phyloP scores from a whole-genome alignment of 2,329 filamentous ascomycete species.

The Penicillium capsulatum region DNA sequence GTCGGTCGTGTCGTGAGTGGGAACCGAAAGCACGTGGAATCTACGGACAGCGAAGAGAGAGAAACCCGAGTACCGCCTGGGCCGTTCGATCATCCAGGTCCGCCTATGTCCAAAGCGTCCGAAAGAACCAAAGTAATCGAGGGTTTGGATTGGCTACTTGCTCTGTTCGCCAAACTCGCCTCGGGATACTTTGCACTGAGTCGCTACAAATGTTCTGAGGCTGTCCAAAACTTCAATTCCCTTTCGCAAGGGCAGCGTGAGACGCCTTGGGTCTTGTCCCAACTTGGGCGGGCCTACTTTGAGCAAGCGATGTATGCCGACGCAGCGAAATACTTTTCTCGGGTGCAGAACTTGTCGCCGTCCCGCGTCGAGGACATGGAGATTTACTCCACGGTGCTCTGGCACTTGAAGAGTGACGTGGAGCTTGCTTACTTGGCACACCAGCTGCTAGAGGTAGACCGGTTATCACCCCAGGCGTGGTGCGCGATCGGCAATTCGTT shows the following conservation, averaged over 20 bases:
- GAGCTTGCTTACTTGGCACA: slow-evolving; percentile 90
- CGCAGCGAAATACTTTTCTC: slow-evolving; percentile 79
- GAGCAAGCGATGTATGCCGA: slow-evolving; percentile 83
- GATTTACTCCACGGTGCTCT: slow-evolving; percentile 97
- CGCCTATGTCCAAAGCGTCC: slow-evolving; percentile 30
- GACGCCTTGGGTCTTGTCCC: slow-evolving; percentile 87
- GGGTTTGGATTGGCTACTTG: slow-evolving; percentile 69
- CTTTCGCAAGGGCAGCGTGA: slow-evolving; percentile 74
- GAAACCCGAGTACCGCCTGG: slow-evolving; percentile 47
- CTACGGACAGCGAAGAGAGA: slow-evolving; percentile 65
- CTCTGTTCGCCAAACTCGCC: slow-evolving; percentile 76
- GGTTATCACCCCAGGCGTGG: slow-evolving; percentile 91
- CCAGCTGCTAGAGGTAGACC: slow-evolving; percentile 79
- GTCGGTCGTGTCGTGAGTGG: slow-evolving; percentile 86
- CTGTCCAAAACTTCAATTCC: slow-evolving; percentile 67
- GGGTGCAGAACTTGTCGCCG: slow-evolving; percentile 73
- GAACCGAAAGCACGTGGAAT: slow-evolving; percentile 66
- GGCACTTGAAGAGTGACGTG: slow-evolving; percentile 90
- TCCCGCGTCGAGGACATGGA: slow-evolving; percentile 92
- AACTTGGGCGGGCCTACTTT: slow-evolving; percentile 85
- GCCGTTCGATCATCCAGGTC: no score
- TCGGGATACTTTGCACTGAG: slow-evolving; percentile 73
- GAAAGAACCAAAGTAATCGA: slow-evolving; percentile 68
- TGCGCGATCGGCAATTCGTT: slow-evolving; percentile 93
- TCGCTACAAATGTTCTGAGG: slow-evolving; percentile 73